These are phyloP conservation scores for Botrytis hyacinthi DNA, from an alignment of 2,329 filamentous ascomycete genomes.

Conservation along the genomic window DNA sequence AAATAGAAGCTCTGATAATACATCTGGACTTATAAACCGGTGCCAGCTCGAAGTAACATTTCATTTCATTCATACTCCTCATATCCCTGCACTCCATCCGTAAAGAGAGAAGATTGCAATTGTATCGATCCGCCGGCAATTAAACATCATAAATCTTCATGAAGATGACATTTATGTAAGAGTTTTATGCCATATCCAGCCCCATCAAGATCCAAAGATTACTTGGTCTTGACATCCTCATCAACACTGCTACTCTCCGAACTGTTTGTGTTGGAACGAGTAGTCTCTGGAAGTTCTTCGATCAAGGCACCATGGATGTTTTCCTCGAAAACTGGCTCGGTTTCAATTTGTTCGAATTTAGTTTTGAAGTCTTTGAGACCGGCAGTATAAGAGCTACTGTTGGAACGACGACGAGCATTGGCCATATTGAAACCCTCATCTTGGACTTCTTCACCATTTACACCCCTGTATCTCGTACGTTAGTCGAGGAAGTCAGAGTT, in stretches of 20 bases:
- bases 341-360: conserved; percentile 90
- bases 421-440: conserved; percentile 80
- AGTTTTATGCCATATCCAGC: not conserved
- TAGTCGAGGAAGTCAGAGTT: conserved; percentile 18
- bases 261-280: conserved; percentile 38
- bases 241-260: conserved; percentile 38
- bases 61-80: conserved; percentile 25
- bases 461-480: conserved; percentile 61
- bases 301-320: conserved; percentile 64
- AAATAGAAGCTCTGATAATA: conserved; percentile 32
- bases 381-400: conserved; percentile 74
- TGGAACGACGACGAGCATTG: conserved; percentile 88
- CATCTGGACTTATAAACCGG: conserved; percentile 31
- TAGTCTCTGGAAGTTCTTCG: conserved; percentile 31
- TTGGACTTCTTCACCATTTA: conserved; percentile 76
- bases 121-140: conserved; percentile 31
- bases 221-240: conserved; percentile 44
- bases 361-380: conserved; percentile 81
- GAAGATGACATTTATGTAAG: conserved; percentile 2
- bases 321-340: conserved; percentile 91
- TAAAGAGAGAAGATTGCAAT: conserved; percentile 29
- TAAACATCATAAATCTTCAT: conserved; percentile 25
- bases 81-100: conserved; percentile 25
- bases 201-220: conserved; percentile 22
- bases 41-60: conserved; percentile 20